Base-by-base conservation (phyloP, 371 early-diverging fungal species). In the Dichotomocladium elegans region DNA sequence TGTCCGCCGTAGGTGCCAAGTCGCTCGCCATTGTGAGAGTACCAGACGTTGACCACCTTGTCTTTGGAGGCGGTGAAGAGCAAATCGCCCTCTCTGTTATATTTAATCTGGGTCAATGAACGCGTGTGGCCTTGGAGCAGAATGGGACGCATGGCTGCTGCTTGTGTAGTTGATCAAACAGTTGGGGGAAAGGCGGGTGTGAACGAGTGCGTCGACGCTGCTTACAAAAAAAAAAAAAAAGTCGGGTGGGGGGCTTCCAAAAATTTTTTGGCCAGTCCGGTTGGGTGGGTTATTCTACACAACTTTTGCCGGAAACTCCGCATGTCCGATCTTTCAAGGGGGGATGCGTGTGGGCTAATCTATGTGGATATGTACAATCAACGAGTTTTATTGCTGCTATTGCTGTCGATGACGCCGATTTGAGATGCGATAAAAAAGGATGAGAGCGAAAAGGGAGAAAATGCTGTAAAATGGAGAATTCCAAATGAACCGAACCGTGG, bases 61-160 rank as follows among this genome's bases (percentile, higher is more conserved):
- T 99, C 99, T 80, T 98, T 98, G 24, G 95, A 90, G 42, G 89
- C 92, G 3, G 96, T 88, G 80, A 99, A 99, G 56, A 99, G 79
- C 47, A 99, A 81, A 80, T 99, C 99, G 52, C 99, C 99, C 64
- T 99, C 99, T 45, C 84, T 64, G 85, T 99, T 99, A 88, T 97
- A 99, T 77, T 94, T 95, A 70, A 99, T 87, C 70, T 94, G 93
- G 46, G 99, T 99, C 56, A 99, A 81, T 41, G 99, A 89, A 81
- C 99, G 94, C 41, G 87, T 88, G 78, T 99, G 99, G 27, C 97
- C 99, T 83, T 91, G 91, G 52, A 96, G 83, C 51, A 97, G 77
- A 79, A 96, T 95, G 48, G 98, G 98, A 64, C 90, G 81, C 95
- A 84, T 78, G 54, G 37, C 37, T 1, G 37, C 15, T 15, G 37